Evolutionary conservation across 108 stramenopile genomes (phyloP).

Genomic region (Fistulifera pelliculosa): DNA sequence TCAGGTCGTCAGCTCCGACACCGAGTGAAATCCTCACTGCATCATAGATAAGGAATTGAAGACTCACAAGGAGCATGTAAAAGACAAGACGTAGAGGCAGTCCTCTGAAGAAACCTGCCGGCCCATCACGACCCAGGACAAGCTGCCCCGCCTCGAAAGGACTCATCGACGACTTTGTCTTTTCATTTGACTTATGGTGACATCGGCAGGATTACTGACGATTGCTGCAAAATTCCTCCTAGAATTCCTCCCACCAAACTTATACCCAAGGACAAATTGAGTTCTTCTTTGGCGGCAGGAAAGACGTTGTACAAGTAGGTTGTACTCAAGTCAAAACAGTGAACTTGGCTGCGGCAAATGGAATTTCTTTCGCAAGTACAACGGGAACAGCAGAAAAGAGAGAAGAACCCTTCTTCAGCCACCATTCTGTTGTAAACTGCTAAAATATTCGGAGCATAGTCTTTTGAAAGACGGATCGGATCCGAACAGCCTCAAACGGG

Average conservation of each 20-base stretch:
- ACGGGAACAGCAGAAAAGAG: slow-evolving; percentile 46
- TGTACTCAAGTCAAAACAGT: slow-evolving; percentile 53
- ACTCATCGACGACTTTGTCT: slow-evolving; percentile 46
- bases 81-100: slow-evolving; percentile 55
- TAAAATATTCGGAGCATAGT: slow-evolving; percentile 42
- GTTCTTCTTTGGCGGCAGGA: slow-evolving; percentile 58
- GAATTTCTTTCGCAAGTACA: slow-evolving; percentile 36
- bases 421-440: slow-evolving; percentile 44
- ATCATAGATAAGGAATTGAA: slow-evolving; percentile 70
- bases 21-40: slow-evolving; percentile 56
- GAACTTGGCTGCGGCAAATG: slow-evolving; percentile 43
- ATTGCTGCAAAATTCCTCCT: slow-evolving; percentile 55
- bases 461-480: slow-evolving; percentile 60
- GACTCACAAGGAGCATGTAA: slow-evolving; percentile 41
- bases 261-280: slow-evolving; percentile 49
- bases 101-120: slow-evolving; percentile 35
- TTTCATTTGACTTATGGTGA: slow-evolving; percentile 62
- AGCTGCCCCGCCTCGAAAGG: slow-evolving; percentile 33
- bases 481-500: slow-evolving; percentile 66
- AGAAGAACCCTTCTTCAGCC: slow-evolving; percentile 43
- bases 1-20: slow-evolving; percentile 65
- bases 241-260: slow-evolving; percentile 58
- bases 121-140: slow-evolving; percentile 31
- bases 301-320: slow-evolving; percentile 41
- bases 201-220: slow-evolving; percentile 57